Evolutionary conservation across 1,284 basidiomycete species (phyloP).

Genomic region (Tranzscheliella williamsii): DNA sequence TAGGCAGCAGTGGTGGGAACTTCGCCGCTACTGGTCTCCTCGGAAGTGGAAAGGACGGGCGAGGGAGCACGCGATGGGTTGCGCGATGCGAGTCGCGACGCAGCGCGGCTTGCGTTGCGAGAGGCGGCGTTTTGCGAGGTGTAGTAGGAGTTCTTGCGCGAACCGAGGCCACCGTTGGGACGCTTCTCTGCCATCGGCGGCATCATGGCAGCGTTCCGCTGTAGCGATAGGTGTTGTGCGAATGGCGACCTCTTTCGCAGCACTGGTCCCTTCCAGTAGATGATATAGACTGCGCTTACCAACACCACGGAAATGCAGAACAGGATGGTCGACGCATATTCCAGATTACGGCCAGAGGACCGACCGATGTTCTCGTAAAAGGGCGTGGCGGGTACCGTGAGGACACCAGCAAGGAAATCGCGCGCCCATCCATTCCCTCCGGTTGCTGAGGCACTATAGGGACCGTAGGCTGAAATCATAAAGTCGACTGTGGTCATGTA

Average conservation of each 20-base stretch:
- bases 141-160: slow-evolving; percentile 25
- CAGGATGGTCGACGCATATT: slow-evolving; percentile 63
- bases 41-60: slow-evolving; percentile 16
- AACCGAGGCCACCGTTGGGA: slow-evolving; percentile 15
- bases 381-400: slow-evolving; percentile 62
- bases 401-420: slow-evolving; percentile 62
- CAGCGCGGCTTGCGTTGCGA: slow-evolving; percentile 13
- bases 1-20: too few species aligned
- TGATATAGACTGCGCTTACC: slow-evolving; percentile 62
- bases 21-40: slow-evolving; percentile 16
- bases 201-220: slow-evolving; percentile 3
- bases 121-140: slow-evolving; percentile 26
- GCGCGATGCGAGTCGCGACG: slow-evolving; percentile 11
- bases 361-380: slow-evolving; percentile 60
- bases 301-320: slow-evolving; percentile 61
- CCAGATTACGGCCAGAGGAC: slow-evolving; percentile 48
- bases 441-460: slow-evolving; percentile 62
- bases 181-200: slow-evolving; percentile 3
- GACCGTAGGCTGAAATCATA: slow-evolving; percentile 62
- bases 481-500: slow-evolving; percentile 62
- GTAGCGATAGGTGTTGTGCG: slow-evolving; percentile 19
- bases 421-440: slow-evolving; percentile 58
- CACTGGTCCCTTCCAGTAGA: slow-evolving; percentile 62
- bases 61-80: slow-evolving; percentile 13
- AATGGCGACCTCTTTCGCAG: slow-evolving; percentile 34